Evolutionary conservation across 2,329 filamentous ascomycete species (phyloP), one percentile per base, ranked within the genome.

Genomic region (Ciborinia camelliae): DNA sequence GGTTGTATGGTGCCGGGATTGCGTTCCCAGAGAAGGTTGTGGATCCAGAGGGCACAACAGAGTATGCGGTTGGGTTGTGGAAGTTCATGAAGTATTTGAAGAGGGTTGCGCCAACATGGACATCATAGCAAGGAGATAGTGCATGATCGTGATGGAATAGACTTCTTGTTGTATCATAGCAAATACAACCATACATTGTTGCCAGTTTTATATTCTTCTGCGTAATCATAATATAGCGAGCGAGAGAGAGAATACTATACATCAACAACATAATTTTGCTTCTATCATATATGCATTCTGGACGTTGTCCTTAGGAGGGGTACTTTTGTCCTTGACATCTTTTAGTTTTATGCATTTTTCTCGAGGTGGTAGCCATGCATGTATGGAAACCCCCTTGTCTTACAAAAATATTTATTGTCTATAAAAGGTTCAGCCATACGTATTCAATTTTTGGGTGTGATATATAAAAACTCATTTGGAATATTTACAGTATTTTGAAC

Each of bases 71-170:
- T 59, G 86, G 86, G 0, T 82, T 88, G 71, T 86, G 79, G 72
- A 88, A 89, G 75, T 88, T 89, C 68, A 87, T 88, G 84, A 84
- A 81, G 54, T 87, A 82, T 69, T 74, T 86, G 62, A 83, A 83
- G 75, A 80, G 78, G 66, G 84, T 85, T 5, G 76, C 79, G 26
- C 83, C 82, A 20, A 74, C 76, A 23, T 87, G 85, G 84, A 70
- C 54, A 26, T 47, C 14, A 23, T 20, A 2, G 12, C 20, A 4
- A 37, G 37, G 28, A 28, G n/a, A 53, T 41, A n/a, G 12, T 43
- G n/a, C 18, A 14, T 55, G 50, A 53, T 45, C 12, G 1, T 35
- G 23, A 32, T 14, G 30, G 37, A 32, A 37, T 50, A 39, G 57
- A 39, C 10, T 60, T 20, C 26, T 48, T 48, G 8, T 10, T 48